Base-by-base conservation (phyloP, 108 stramenopile species). In the Fragilaria radians region DNA sequence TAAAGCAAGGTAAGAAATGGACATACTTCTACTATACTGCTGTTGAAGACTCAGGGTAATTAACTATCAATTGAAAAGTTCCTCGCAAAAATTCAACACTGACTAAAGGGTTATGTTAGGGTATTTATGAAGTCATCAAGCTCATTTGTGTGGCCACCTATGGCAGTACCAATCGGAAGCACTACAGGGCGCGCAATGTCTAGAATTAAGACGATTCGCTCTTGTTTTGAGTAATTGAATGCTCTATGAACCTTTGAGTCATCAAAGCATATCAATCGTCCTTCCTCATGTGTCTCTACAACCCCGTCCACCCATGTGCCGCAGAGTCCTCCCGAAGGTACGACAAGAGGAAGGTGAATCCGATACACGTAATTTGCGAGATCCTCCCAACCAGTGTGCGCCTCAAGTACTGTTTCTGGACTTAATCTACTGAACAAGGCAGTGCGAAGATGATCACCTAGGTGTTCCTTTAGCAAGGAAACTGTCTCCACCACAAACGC, bases 281-380 rank as follows among this genome's bases (percentile, higher is more conserved):
- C 93, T 36, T 71, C 81, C n/a, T 57, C 63, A 60, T 97, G 96
- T 11, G 67, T 83, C 68, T 90, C 73, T 34, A 96, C 86, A 60
- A 92, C 91, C 22, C 93, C 95, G 62, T 98, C 95, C 3, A 98
- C 97, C 94, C 93, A 95, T 21, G 90, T 79, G 7, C 97, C 97
- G 72, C 96, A 98, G 30, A 76, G 55, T 23, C 72, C 73, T 18
- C 61, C 62, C 14, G 32, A 19, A 26, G 97, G 97, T 24, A 97
- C 88, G 11, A 81, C 63, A 58, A 98, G 66, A 9, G 94, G 85
- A 54, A 98, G 74, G 64, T 98, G 97, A n/a, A 87, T 61, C 26
- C 97, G 76, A 28, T 94, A 67, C 3, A 98, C 97, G 73, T 96
- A 79, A 68, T 98, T 98, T 4, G 97, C 97, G 36, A 98, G 75